phyloP scores from a whole-genome alignment of 2,329 filamentous ascomycete genomes.

The Ramularia collo-cygni region DNA sequence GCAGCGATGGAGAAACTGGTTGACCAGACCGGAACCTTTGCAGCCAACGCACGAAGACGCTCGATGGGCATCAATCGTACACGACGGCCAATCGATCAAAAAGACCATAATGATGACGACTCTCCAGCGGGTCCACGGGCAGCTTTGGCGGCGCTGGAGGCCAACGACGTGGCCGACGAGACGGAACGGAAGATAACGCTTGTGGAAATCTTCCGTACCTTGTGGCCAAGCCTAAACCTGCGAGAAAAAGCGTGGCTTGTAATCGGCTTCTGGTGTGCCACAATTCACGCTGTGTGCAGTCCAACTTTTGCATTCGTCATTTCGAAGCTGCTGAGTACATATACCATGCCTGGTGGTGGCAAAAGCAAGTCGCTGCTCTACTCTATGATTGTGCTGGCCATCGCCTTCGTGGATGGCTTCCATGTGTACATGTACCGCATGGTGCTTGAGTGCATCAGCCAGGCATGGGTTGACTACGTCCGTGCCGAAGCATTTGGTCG shows the following conservation, averaged over 20 bases:
- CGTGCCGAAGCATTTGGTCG: conserved; percentile 60
- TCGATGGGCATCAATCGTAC: conserved; percentile 6
- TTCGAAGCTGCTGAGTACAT: conserved; percentile 62
- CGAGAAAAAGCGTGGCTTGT: conserved; percentile 50
- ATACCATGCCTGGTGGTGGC: conserved; percentile 52
- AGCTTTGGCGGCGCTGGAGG: conserved; percentile 10
- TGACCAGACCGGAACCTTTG: conserved; percentile 15
- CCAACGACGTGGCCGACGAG: background rate
- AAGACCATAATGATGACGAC: conserved; percentile 1
- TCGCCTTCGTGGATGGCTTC: conserved; percentile 61
- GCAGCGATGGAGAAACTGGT: conserved; percentile 14
- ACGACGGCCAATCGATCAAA: conserved; percentile 12
- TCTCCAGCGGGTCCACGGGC: conserved; percentile 7
- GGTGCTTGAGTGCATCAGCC: conserved; percentile 62
- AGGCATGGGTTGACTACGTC: conserved; percentile 69
- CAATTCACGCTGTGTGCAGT: conserved; percentile 59
- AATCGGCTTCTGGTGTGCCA: conserved; percentile 53
- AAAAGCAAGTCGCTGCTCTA: conserved; percentile 53
- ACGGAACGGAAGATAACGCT: conserved; percentile 29
- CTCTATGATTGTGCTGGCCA: conserved; percentile 60
- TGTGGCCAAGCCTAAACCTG: conserved; percentile 59
- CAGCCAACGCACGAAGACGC: conserved; percentile 14
- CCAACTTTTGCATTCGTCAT: conserved; percentile 73
- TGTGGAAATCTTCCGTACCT: conserved; percentile 55
- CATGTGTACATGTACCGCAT: conserved; percentile 62